Conservation (phyloP, 805 yeast genomes). For the Ogataea siamensis region DNA sequence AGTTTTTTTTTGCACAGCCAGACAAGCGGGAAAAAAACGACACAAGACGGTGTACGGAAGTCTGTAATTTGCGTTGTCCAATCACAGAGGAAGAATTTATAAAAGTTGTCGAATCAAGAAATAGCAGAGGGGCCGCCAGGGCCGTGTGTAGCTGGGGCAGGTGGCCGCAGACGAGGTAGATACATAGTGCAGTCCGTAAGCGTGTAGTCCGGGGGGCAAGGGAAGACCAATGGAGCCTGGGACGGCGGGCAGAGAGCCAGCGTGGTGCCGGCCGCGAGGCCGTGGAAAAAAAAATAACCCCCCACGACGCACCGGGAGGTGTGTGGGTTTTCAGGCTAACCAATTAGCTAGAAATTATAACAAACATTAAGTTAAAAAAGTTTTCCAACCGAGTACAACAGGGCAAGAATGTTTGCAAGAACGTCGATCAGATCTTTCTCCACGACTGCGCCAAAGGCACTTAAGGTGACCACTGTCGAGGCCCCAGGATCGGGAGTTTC, state of each 20-base stretch:
- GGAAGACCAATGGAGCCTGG: background rate
- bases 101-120: slow-evolving; percentile 10
- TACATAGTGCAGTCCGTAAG: too few species aligned
- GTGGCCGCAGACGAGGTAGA: too few species aligned
- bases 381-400: slow-evolving; percentile 11
- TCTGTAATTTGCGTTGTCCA: slow-evolving; percentile 12
- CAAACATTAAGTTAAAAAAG: slow-evolving; percentile 11
- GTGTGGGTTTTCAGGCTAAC: slow-evolving; percentile 6
- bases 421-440: slow-evolving; percentile 35
- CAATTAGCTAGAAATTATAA: slow-evolving; percentile 13
- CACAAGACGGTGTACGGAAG: slow-evolving; percentile 5
- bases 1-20: too few species aligned
- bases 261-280: background rate
- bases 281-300: slow-evolving; percentile 1
- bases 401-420: slow-evolving; percentile 32
- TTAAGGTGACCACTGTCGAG: slow-evolving; percentile 38
- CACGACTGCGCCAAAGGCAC: slow-evolving; percentile 44
- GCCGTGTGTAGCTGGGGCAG: too few species aligned
- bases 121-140: too few species aligned
- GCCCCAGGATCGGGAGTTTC: slow-evolving; percentile 64
- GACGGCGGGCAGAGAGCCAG: background rate
- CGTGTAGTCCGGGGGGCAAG: too few species aligned
- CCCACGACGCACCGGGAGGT: slow-evolving; percentile 6
- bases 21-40: background rate
- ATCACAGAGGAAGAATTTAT: slow-evolving; percentile 21